Evolutionary conservation across 140 eudicot genomes (phyloP), one percentile per base, ranked within the genome.

Genomic region (Bidens hawaiensis): DNA sequence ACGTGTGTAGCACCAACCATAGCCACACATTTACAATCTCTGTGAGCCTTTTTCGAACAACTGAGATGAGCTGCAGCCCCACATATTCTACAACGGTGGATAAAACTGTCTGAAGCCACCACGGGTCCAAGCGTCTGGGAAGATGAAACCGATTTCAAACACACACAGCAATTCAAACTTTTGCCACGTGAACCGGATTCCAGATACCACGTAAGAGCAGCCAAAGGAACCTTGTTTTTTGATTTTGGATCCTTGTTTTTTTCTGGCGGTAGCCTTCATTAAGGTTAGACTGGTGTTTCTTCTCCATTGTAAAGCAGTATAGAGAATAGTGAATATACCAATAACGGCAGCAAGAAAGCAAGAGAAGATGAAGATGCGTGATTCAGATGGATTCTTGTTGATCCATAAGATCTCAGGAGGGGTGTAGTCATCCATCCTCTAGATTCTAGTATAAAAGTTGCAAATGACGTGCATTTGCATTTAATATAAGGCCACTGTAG

Each of bases 281-380:
- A 94, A 85, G 69, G 82, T 88, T 40, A 83, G 65, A 66, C 83
- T 88, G 60, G 81, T 93, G 68, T 88, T 93, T 69, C 97, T 88
- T 82, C 99, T 88, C 97, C 95, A 93, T 50, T 93, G 99, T 50
- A 85, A 88, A 49, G 99, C 97, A 34, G 99, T 93, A 55, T 85
- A 88, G 34, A 77, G 68, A 49, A 93, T 93, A 64, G 97, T 93
- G 22, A 93, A 46, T 47, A 93, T 78, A 38, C 99, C 99, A 41
- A 93, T 79, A 61, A 85, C 68, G 19, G 94, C 99, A 74, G 99
- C 95, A 61, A 93, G 57, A 72, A 83, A 77, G 68, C 94, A 93
- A 43, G 99, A 85, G 71, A 93, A 34, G 51, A 85, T 62, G 60
- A 93, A 85, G 26, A 88, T 79, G 42, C 62, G 81, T 49, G 96